Evolutionary conservation across 495 filamentous ascomycete species (phyloP).

Genomic region (Podospora didyma): DNA sequence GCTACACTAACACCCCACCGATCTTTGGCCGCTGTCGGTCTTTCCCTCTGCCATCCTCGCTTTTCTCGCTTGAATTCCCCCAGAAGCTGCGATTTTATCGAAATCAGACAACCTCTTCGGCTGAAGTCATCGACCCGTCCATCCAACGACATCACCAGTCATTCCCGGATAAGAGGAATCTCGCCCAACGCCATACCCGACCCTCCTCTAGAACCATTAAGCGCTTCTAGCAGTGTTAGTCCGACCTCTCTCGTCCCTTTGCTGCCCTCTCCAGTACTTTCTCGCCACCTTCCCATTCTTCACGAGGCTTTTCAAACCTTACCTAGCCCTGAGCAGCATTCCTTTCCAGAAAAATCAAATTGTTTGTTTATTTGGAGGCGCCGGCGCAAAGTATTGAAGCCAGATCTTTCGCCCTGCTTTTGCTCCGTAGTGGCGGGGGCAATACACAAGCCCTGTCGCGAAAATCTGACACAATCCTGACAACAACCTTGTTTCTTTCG

Average conservation of each 20-base stretch:
- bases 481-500: background rate
- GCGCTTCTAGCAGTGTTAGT: slow-evolving; percentile 4
- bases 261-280: background rate
- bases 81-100: slow-evolving; percentile 15
- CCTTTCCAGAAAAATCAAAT: too few relatives aligned
- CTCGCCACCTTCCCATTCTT: background rate
- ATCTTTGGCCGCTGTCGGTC: slow-evolving; percentile 12
- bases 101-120: slow-evolving; percentile 18
- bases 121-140: slow-evolving; percentile 25
- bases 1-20: slow-evolving; percentile 23
- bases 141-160: slow-evolving; percentile 16
- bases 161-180: slow-evolving; percentile 17
- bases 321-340: background rate
- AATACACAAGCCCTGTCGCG: background rate
- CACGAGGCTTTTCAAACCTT: background rate
- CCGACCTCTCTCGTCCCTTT: slow-evolving; percentile 8
- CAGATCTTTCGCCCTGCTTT: background rate
- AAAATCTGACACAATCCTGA: background rate
- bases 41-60: slow-evolving; percentile 7
- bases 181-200: slow-evolving; percentile 6
- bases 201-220: slow-evolving; percentile 11
- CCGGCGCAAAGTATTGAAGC: background rate
- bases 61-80: slow-evolving; percentile 20
- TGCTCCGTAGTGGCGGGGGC: background rate
- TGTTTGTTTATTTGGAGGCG: background rate